phyloP scores from a whole-genome alignment of 306 rosid species.

The Rosa chinensis region DNA sequence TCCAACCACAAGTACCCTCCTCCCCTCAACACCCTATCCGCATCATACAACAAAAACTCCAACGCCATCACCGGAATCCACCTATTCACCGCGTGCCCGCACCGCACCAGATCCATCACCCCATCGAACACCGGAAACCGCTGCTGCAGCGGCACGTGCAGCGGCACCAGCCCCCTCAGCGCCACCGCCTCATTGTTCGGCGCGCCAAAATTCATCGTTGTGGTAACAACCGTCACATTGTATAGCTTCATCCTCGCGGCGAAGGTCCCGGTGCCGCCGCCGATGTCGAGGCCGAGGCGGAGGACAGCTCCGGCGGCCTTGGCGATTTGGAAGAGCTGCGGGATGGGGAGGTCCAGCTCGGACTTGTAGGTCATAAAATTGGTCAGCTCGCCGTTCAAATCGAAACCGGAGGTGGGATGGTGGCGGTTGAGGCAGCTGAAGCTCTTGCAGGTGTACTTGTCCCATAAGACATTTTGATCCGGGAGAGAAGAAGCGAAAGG shows the following conservation, averaged over 20 bases:
- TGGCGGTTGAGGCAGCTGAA: slow-evolving; percentile 61
- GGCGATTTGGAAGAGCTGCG: slow-evolving; percentile 72
- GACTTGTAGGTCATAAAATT: slow-evolving; percentile 43
- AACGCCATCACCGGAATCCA: slow-evolving; percentile 79
- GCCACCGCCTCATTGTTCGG: slow-evolving; percentile 85
- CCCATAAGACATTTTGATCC: slow-evolving; percentile 62
- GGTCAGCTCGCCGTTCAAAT: slow-evolving; percentile 39
- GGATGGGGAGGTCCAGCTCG: slow-evolving; percentile 84
- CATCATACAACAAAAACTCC: slow-evolving; percentile 81
- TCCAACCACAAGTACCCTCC: slow-evolving; percentile 97
- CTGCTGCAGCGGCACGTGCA: slow-evolving; percentile 93
- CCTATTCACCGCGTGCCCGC: slow-evolving; percentile 88
- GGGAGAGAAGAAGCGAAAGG: slow-evolving; percentile 65
- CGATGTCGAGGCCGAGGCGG: slow-evolving; percentile 79
- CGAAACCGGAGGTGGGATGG: slow-evolving; percentile 64
- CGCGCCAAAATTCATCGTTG: slow-evolving; percentile 75
- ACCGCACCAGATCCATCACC: slow-evolving; percentile 80
- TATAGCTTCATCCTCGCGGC: slow-evolving; percentile 79
- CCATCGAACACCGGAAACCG: slow-evolving; percentile 85
- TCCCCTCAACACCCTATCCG: slow-evolving; percentile 77
- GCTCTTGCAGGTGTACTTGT: slow-evolving; percentile 63
- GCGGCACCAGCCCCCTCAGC: slow-evolving; percentile 78
- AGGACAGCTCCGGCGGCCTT: slow-evolving; percentile 55
- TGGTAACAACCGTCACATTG: slow-evolving; percentile 77
- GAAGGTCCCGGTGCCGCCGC: slow-evolving; percentile 85